Base-by-base conservation (phyloP, 176 grass and related monocot genomes). In the Musa beccarii region DNA sequence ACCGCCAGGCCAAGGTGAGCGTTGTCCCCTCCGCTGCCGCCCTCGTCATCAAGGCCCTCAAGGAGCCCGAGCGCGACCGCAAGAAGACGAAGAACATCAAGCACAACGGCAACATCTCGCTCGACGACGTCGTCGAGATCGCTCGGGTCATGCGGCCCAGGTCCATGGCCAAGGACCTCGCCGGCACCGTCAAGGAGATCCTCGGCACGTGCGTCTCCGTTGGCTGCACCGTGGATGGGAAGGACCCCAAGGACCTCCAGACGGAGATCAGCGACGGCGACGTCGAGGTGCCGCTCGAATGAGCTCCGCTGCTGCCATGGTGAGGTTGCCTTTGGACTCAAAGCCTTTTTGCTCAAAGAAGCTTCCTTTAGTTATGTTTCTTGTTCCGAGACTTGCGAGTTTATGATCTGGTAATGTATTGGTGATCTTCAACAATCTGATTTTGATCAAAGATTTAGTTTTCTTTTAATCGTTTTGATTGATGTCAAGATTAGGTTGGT, bases 1-100 rank as follows among this genome's bases (percentile, higher is more conserved):
- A 96, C 69, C 87, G 89, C 1, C 93, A 96, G 78, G 93, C 93
- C 13, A 96, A 96, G 93, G 93, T 96, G 34, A 11, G 17, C 28
- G 68, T 70, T 17, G 68, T 70, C 68, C 68, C 68, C 8, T 70
- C 68, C 17, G 68, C 68, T 10, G 68, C 68, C 14, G 68, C 68
- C 68, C 68, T 70, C 14, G 68, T 70, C 68, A 70, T 70, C 68
- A 70, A 70, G 68, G 68, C 68, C 68, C 68, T 70, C 68, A 70
- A 70, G 68, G 68, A 70, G 29, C 68, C 68, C 9, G 68, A 70
- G 68, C 68, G 68, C 34, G 68, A 70, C 68, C 68, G 68, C 1
- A 70, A 70, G 43, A 70, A 70, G 68, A 70, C 68, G 15, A 70
- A 70, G 43, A 70, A 70, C 68, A 70, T 70, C 68, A 70, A 70